phyloP scores from a whole-genome alignment of 805 yeast genomes.

The Ogataea nitratoaversa region DNA sequence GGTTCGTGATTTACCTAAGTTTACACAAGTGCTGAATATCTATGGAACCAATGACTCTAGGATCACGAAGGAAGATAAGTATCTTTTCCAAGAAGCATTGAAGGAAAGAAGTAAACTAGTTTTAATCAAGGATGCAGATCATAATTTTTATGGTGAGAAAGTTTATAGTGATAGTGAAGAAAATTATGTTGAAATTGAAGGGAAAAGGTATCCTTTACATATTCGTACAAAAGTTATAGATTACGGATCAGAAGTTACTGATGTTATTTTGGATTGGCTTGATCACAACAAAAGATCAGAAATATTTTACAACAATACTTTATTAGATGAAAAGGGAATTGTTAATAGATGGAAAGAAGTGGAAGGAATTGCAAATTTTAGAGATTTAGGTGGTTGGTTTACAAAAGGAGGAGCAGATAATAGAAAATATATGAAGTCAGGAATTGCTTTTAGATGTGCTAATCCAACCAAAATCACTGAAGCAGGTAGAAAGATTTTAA shows the following conservation, averaged over 20 bases:
- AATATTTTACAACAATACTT: slow-evolving; percentile 38
- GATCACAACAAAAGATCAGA: slow-evolving; percentile 37
- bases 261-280: slow-evolving; percentile 45
- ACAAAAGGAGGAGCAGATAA: too few species aligned
- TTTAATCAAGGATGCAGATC: slow-evolving; percentile 70
- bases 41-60: slow-evolving; percentile 68
- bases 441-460: slow-evolving; percentile 61
- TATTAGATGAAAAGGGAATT: slow-evolving; percentile 61
- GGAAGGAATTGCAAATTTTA: slow-evolving; percentile 65
- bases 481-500: slow-evolving; percentile 40
- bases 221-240: slow-evolving; percentile 39
- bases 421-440: slow-evolving; percentile 45
- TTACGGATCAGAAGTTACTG: slow-evolving; percentile 52
- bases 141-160: slow-evolving; percentile 62
- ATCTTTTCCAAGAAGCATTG: slow-evolving; percentile 53
- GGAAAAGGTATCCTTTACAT: slow-evolving; percentile 28
- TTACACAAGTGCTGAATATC: slow-evolving; percentile 56
- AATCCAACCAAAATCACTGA: slow-evolving; percentile 49
- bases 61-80: slow-evolving; percentile 62
- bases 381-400: slow-evolving; percentile 80
- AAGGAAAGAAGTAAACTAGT: slow-evolving; percentile 53
- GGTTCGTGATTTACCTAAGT: slow-evolving; percentile 38
- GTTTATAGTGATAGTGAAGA: slow-evolving; percentile 32
- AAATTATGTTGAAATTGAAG: slow-evolving; percentile 7
- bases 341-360: slow-evolving; percentile 71